A percentile compares a stretch with the other conserved stretches of the same genome.
These are phyloP conservation scores for Pseudozyma tsukubaensis DNA, from an alignment of 1,284 basidiomycete species.

Conservation along the genomic window DNA sequence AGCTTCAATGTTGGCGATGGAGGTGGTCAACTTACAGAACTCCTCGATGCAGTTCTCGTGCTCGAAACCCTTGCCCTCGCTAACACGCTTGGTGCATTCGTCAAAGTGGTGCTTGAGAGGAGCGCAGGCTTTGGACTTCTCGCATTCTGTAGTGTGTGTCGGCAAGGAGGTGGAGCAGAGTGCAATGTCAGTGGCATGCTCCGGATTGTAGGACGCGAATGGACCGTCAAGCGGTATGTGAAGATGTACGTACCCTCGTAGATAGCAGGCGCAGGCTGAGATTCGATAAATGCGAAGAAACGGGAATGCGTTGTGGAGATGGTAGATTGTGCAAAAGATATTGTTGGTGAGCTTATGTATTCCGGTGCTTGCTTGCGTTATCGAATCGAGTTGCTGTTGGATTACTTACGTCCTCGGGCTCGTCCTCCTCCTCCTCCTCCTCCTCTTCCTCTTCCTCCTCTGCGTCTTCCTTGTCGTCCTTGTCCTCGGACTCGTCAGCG, in stretches of 20 bases:
- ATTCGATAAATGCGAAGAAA: background rate
- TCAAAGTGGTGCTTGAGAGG: slow-evolving; percentile 67
- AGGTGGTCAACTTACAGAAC: slow-evolving; percentile 59
- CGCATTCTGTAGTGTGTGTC: slow-evolving; percentile 54
- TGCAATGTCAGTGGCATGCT: slow-evolving; percentile 4
- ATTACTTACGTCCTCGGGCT: slow-evolving; percentile 66
- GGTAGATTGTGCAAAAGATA: background rate
- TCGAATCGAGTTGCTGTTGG: background rate
- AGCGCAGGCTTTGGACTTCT: slow-evolving; percentile 65
- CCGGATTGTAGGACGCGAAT: background rate
- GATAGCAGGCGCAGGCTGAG: slow-evolving; percentile 54
- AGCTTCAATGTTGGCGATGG: background rate
- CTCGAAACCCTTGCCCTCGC: slow-evolving; percentile 65
- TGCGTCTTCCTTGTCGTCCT: slow-evolving; percentile 56
- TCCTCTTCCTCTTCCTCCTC: slow-evolving; percentile 48
- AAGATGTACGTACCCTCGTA: slow-evolving; percentile 52
- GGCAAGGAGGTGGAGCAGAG: background rate
- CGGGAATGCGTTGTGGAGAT: background rate
- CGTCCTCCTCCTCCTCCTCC: slow-evolving; percentile 48
- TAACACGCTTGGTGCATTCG: slow-evolving; percentile 66
- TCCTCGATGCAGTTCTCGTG: slow-evolving; percentile 68
- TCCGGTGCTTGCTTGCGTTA: background rate
- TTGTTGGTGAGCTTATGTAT: slow-evolving; percentile 2
- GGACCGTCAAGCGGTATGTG: background rate
- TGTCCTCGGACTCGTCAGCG: slow-evolving; percentile 43